These are phyloP conservation scores for Pseudevernia furfuracea DNA, from an alignment of 495 filamentous ascomycete species.

Conservation along the genomic window DNA sequence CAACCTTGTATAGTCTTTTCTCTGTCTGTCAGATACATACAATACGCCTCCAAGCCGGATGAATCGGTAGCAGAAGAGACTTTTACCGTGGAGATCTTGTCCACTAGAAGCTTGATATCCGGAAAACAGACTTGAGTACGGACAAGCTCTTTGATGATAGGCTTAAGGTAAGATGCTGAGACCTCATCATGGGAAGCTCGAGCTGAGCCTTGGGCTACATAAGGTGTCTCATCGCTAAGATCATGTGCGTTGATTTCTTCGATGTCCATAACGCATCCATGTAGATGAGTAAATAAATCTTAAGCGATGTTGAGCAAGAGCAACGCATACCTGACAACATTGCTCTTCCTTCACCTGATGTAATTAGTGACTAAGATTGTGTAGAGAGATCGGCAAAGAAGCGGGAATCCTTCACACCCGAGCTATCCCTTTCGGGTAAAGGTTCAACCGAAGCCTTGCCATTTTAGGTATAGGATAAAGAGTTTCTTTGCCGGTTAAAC, in stretches of 20 bases:
- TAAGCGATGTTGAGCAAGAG: neutral
- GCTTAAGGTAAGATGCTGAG: conserved; percentile 17
- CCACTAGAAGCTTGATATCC: conserved; percentile 25
- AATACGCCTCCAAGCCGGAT: conserved; percentile 14
- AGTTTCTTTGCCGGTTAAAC: too few species aligned
- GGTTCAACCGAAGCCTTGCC: too few species aligned
- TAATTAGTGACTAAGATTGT: neutral
- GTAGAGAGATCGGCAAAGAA: neutral
- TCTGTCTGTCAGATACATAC: conserved; percentile 25
- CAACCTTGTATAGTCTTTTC: conserved; percentile 26
- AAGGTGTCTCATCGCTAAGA: neutral
- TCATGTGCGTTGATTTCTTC: neutral
- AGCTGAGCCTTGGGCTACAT: neutral
- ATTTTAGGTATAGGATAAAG: too few species aligned
- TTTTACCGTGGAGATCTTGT: conserved; percentile 13
- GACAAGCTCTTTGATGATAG: conserved; percentile 25
- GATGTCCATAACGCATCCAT: neutral
- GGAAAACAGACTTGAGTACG: conserved; percentile 26
- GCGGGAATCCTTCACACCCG: neutral
- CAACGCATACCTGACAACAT: neutral
- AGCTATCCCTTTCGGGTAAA: too few species aligned
- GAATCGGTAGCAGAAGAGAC: conserved; percentile 1
- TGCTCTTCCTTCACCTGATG: neutral
- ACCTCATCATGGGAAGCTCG: conserved; percentile 4
- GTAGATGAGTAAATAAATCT: neutral